Evolutionary conservation across 2,329 filamentous ascomycete genomes (phyloP).

Genomic region (Alternaria hordeiaustralica): DNA sequence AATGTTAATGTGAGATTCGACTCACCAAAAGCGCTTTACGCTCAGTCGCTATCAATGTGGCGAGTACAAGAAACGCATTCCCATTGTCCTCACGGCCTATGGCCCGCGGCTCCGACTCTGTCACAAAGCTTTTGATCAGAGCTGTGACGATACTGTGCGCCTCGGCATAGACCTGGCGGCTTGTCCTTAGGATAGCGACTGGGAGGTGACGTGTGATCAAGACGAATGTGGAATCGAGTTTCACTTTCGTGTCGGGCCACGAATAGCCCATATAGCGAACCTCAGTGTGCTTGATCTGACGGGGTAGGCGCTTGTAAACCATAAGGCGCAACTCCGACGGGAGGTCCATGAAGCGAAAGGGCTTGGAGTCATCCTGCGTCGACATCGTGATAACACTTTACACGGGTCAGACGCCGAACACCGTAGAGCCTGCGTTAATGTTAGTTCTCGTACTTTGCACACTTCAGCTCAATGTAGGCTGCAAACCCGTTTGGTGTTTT

Average conservation of each 20-base stretch:
- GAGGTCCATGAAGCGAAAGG: neutral
- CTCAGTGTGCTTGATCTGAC: neutral
- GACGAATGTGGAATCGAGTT: neutral
- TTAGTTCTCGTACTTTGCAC: too few species aligned
- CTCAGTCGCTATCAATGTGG: too few species aligned
- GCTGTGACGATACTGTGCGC: neutral
- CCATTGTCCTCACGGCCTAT: neutral
- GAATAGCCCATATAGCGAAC: neutral
- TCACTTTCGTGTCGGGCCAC: too few species aligned
- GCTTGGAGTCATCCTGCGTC: accelerated
- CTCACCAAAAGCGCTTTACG: too few species aligned
- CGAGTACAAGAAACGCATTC: neutral
- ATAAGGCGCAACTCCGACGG: neutral
- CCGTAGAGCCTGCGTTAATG: too few species aligned
- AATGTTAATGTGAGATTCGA: too few species aligned
- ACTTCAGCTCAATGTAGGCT: too few species aligned
- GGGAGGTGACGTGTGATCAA: neutral
- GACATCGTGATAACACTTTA: neutral
- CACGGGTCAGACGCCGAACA: too few species aligned
- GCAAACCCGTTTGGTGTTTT: too few species aligned
- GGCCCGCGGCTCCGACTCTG: neutral
- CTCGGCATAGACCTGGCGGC: neutral
- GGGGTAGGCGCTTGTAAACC: neutral
- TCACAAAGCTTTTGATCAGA: neutral
- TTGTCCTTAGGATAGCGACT: neutral